A percentile compares a stretch with the other conserved stretches of the same genome.
These are phyloP conservation scores for Penstemon barbatus DNA, from an alignment of 257 asterid species.

Conservation along the genomic window DNA sequence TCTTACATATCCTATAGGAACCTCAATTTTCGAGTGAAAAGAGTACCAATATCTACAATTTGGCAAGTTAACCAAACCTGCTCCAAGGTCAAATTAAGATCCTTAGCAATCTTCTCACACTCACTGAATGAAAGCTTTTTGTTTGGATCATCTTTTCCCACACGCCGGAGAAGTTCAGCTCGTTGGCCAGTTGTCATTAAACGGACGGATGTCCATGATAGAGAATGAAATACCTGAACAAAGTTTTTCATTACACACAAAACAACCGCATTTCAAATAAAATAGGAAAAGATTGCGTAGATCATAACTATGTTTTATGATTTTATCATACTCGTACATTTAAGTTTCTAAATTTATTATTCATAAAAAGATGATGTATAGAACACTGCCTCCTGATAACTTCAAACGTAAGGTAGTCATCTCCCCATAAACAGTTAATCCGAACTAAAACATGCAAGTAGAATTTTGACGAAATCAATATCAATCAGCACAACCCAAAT, in stretches of 20 bases:
- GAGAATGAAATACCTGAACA: conserved; percentile 62
- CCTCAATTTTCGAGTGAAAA: conserved; percentile 4
- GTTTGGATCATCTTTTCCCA: conserved; percentile 50
- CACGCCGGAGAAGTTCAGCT: conserved; percentile 63
- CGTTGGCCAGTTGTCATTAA: conserved; percentile 81
- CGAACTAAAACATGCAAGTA: not conserved
- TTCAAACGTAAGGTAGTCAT: conserved; percentile 19
- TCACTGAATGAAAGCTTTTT: conserved; percentile 69
- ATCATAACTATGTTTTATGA: conserved; percentile 4
- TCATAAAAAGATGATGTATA: conserved; percentile 22
- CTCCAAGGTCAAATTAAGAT: conserved; percentile 79
- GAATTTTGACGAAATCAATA: not conserved
- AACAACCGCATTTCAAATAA: conserved; percentile 3
- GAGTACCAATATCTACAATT: conserved; percentile 9
- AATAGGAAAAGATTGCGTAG: conserved; percentile 10
- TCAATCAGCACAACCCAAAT: conserved; percentile 11
- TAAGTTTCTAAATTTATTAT: not conserved
- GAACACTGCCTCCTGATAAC: conserved; percentile 21
- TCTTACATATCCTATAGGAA: conserved; percentile 15
- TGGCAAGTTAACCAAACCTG: conserved; percentile 63
- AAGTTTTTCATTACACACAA: conserved; percentile 23
- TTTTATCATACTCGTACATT: not conserved
- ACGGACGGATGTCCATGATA: conserved; percentile 74
- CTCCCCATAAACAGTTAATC: not conserved
- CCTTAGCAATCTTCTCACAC: conserved; percentile 77